Percentiles rank a stretch among this genome's conserved stretches.
Conservation (phyloP, 108 stramenopile species). For the Pseudonitzschia delicatissima region DNA sequence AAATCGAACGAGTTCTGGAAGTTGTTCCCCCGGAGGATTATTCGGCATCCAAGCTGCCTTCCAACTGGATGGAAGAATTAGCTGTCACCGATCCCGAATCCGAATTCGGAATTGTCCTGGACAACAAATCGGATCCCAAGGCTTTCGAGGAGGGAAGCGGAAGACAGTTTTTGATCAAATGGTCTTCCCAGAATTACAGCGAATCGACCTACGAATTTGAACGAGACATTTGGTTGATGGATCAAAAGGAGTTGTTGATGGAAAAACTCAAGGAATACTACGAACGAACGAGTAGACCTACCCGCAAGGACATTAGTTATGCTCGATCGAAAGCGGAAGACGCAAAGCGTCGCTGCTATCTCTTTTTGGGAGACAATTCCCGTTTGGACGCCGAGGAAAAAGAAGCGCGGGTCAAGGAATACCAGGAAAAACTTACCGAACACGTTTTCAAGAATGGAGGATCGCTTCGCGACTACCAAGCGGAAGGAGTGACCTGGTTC, state of each 20-base stretch:
- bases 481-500: slow-evolving; percentile 93
- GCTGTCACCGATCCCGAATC: slow-evolving; percentile 13
- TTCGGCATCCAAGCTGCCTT: slow-evolving; percentile 10
- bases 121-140: slow-evolving; percentile 43
- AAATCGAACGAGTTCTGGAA: slow-evolving; percentile 82
- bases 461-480: slow-evolving; percentile 89
- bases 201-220: slow-evolving; percentile 80
- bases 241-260: slow-evolving; percentile 55
- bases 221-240: slow-evolving; percentile 77
- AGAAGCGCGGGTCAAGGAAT: slow-evolving; percentile 43
- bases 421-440: slow-evolving; percentile 50
- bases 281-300: slow-evolving; percentile 47
- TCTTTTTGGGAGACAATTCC: slow-evolving; percentile 64
- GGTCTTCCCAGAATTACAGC: slow-evolving; percentile 60
- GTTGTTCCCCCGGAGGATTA: slow-evolving; percentile 32
- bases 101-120: slow-evolving; percentile 63
- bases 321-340: slow-evolving; percentile 27
- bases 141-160: slow-evolving; percentile 71
- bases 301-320: slow-evolving; percentile 35
- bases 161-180: slow-evolving; percentile 79
- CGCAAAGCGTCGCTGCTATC: slow-evolving; percentile 53
- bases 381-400: slow-evolving; percentile 33
- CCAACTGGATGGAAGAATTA: slow-evolving; percentile 28
- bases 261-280: slow-evolving; percentile 52
- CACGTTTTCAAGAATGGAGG: slow-evolving; percentile 76